Base-by-base conservation (phyloP, 768 basidiomycete genomes). In the Lactifluus piperatus region DNA sequence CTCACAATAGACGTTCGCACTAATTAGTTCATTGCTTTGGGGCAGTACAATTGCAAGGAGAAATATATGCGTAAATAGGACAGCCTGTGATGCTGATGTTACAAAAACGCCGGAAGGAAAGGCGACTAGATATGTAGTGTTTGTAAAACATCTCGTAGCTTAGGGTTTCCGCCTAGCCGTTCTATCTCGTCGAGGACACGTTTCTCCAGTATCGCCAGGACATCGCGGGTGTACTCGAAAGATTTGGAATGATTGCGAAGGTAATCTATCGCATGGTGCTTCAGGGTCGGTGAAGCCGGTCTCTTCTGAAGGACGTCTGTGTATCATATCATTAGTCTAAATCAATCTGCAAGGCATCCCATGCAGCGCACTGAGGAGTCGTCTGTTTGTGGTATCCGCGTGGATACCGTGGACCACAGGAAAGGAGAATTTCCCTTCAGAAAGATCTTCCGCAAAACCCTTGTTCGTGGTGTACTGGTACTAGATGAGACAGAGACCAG, bases 391-490 rank as follows among this genome's bases (percentile, higher is more conserved):
- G 11, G 75, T 77, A 68, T 93, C 83, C 7, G 88, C 81, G 30
- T 88, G 84, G 48, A 97, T 85, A 20, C 88, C 85, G 70, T 97
- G 95, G 0, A 98, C 85, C 32, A 97, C 79, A 0, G 94, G 94
- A 73, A 98, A 98, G 4, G 91, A 94, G 75, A 98, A 98, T 71
- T 98, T 98, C 7, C 95, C 95, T 73, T 97, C 95, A 0, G 91
- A 87, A 14, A 98, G 76, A 69, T 98, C 95, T 71, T 98, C 94
- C 0, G 89, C 90, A 70, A 91, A 95, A 2, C 88, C 88, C 69
- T 91, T 91, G 69, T 86, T 89, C 44, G 81, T 80, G 2, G 84
- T 75, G 68, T 97, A 97, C 91, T 95, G 63, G 9, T 29, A 41
- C 32, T 13, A 11, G 24, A 37, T 46, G 34, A 59, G 60, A 32